A percentile compares a stretch with the other conserved stretches of the same genome.
Conservation (phyloP, 148 eudicot species). For the Camellia japonica region DNA sequence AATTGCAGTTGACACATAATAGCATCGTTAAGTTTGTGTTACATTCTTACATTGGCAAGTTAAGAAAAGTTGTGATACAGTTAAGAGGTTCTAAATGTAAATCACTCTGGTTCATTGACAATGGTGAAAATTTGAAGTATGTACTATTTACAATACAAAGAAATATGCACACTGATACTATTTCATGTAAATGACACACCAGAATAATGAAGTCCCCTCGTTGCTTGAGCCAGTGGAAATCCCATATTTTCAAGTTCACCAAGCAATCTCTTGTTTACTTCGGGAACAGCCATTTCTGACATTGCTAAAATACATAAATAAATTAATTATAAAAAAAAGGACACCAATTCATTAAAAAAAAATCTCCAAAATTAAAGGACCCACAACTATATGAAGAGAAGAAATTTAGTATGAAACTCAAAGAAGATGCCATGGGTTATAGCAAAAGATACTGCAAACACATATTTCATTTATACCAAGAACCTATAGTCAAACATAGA, state of each 20-base stretch:
- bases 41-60: background rate
- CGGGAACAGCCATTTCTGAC: constrained; percentile 63
- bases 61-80: background rate
- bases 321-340: background rate
- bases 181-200: constrained; percentile 40
- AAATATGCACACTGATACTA: background rate
- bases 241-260: constrained; percentile 74
- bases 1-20: background rate
- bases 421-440: background rate
- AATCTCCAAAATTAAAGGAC: background rate
- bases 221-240: constrained; percentile 56
- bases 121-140: background rate
- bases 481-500: background rate
- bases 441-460: background rate
- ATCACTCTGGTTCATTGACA: background rate
- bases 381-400: no score
- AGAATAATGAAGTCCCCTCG: constrained; percentile 61
- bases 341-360: background rate
- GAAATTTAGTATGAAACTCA: background rate
- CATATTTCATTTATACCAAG: no score
- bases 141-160: background rate
- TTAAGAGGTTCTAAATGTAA: background rate
- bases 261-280: constrained; percentile 57
- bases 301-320: background rate
- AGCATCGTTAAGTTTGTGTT: background rate